Base-by-base conservation (phyloP, 345 rosid genomes). In the Pistacia vera region DNA sequence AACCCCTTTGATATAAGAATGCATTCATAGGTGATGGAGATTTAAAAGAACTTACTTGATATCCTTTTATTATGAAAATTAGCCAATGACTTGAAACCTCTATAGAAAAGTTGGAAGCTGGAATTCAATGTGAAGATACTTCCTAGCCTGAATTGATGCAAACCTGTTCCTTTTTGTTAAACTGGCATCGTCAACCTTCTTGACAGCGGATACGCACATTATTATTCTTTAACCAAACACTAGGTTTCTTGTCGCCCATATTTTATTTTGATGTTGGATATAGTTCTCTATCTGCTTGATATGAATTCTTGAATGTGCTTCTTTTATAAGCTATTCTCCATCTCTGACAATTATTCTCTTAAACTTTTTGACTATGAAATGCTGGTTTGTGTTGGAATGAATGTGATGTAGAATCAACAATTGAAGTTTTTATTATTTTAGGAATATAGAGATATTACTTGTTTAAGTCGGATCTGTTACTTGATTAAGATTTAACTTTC, bases 331-430 rank as follows among this genome's bases (percentile, higher is more conserved):
- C 57, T 70, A 55, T 18, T 35, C 4, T 55, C 4, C 11, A 9
- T 35, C 73, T 69, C 20, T 70, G 28, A 55, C 2, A 67, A 48
- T 11, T 64, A 16, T 64, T 36, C 20, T 8, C 3, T 20, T 71
- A 25, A 58, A 71, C 17, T 20, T 48, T 20, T 35, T 4, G 36
- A 58, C 35, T 8, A 18, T 57, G 17, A 20, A 33, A 18, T 71
- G 22, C 22, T n/a, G 20, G 66, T 62, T 49, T 52, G 48, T 73
- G 66, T 58, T 72, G 75, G 18, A 69, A 60, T 59, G 18, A 72
- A 72, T 25, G 65, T 44, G 9, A 6, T 41, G 41, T 41, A 5
- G 9, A 41, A 41, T 41, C 9, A 7, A 41, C 46, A 41, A 41
- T 41, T 41, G 46, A 41, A 41, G 8, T 41, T 41, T 41, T 41